Evolutionary conservation across 2,329 filamentous ascomycete species (phyloP), one percentile per base, ranked within the genome.

Genomic region (Aspergillus bombycis): DNA sequence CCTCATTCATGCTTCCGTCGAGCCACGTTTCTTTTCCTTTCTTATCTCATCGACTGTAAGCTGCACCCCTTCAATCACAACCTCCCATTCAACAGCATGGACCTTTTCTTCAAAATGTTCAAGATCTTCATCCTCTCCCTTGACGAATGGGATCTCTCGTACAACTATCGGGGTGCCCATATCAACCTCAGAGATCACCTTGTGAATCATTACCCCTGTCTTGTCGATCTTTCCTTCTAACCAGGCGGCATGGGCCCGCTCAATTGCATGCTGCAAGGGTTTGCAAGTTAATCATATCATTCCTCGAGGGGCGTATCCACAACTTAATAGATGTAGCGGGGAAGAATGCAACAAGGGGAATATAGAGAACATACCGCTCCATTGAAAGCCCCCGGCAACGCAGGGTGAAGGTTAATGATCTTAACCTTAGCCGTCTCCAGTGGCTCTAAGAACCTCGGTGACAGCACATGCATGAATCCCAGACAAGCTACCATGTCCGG

Each of bases 401-500:
- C 88, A 12, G 92, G 93, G 73, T 96, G 93, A 46, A 96, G 78
- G 74, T 96, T 96, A 72, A 96, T 94, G 52, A 94, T 88, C 28
- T 84, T 85, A 41, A 94, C 82, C 0, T 84, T 85, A 0, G 83
- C 86, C 14, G 77, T 80, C 38, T 86, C 83, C 9, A 96, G 74
- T 2, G 92, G 91, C 10, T 85, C 83, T 55, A 96, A 81, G 75
- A 96, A 95, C 1, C 83, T 80, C 2, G 83, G 81, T 0, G 88
- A 89, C 56, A 96, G 85, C 62, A 96, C 89, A 75, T 95, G 89
- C 92, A 96, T 96, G 85, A 91, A 96, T 2, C 93, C 93, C 4
- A 91, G 89, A 68, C 93, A 91, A 10, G 95, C 89, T 56, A 96
- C 87, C 60, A 96, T 78, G 60, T 94, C 86, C 0, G 93, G 92